Base-by-base conservation (phyloP, 2,329 filamentous ascomycete species). In the Botrytis cinerea region DNA sequence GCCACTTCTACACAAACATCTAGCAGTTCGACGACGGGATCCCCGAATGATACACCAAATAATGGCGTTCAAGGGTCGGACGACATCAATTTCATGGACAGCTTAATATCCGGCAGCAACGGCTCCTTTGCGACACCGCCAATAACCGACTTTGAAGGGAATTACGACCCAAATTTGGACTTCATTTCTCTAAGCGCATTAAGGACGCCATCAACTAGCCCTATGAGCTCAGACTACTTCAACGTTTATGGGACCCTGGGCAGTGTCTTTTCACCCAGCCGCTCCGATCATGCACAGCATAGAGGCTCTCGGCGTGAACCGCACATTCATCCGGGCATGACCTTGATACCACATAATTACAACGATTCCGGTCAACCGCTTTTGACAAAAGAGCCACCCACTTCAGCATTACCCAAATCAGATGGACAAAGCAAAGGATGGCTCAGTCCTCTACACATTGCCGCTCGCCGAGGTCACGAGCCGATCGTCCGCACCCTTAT, bases 401-500 rank as follows among this genome's bases (percentile, higher is more conserved):
- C 60, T 18, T 22, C 12, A 62, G 6, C 14, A n/a, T 62, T n/a
- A 18, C 22, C 14, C 35, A n/a, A 6, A 38, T 4, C 7, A 40
- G 22, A 62, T 16, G 22, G 6, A 40, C 22, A 62, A 40, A 38
- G 16, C 12, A 54, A 46, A 46, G 64, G 64, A 14, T 67, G 64
- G 64, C 16, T 51, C 18, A 67, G 43, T 43, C 10, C 28, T 22
- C 64, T 68, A 38, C 64, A 54, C 12, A 68, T 68, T 8, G 64
- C 46, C 14, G 64, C 64, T 10, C 64, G 48, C 14, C 22, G 48
- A 40, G 64, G 64, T n/a, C 64, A 68, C 14, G 64, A 68, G 35
- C 10, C 32, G 7, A 68, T 68, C 20, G 64, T 68, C 2, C 46
- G 64, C 64, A 54, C 48, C 16, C 7, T 68, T 6, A 20, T 54